These are phyloP conservation scores for Volvox africanus DNA, from an alignment of 139 green algal species.

Conservation along the genomic window DNA sequence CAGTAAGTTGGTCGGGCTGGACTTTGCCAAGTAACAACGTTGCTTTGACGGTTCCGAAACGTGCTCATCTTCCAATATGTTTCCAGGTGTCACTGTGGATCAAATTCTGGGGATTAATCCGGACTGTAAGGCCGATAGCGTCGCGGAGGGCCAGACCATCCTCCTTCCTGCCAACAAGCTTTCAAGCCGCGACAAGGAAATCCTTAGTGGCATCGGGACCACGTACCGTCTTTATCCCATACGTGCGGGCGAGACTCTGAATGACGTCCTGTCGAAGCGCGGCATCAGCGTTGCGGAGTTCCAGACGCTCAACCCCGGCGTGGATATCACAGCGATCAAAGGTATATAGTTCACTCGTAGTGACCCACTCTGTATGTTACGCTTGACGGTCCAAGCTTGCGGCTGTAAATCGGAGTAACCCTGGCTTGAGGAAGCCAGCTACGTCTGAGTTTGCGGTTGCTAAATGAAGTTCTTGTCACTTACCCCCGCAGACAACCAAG, in stretches of 20 bases:
- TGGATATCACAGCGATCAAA: conserved; percentile 77
- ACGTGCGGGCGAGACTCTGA: conserved; percentile 79
- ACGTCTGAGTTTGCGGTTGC: too few species aligned
- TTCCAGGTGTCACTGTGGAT: conserved; percentile 69
- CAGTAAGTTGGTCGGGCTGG: conserved; percentile 58
- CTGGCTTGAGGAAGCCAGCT: too few species aligned
- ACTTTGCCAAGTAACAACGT: neutral
- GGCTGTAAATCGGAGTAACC: too few species aligned
- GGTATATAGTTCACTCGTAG: conserved; percentile 43
- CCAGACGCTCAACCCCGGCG: conserved; percentile 79
- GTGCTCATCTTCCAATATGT: neutral
- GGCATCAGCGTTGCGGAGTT: conserved; percentile 81
- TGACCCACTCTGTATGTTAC: too few species aligned
- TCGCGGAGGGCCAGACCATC: conserved; percentile 80
- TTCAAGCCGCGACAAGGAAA: conserved; percentile 85
- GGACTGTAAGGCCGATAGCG: conserved; percentile 30
- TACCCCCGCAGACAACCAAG: conserved; percentile 62
- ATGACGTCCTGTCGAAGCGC: conserved; percentile 83
- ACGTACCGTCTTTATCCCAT: conserved; percentile 85
- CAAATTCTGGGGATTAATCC: conserved; percentile 79
- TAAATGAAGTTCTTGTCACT: too few species aligned
- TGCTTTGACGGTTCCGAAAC: neutral
- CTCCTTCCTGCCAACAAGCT: conserved; percentile 85
- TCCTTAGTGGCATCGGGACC: conserved; percentile 83
- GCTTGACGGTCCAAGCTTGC: too few species aligned